These are phyloP conservation scores for Fusarium agapanthi DNA, from an alignment of 2,329 filamentous ascomycete genomes.

Conservation along the genomic window DNA sequence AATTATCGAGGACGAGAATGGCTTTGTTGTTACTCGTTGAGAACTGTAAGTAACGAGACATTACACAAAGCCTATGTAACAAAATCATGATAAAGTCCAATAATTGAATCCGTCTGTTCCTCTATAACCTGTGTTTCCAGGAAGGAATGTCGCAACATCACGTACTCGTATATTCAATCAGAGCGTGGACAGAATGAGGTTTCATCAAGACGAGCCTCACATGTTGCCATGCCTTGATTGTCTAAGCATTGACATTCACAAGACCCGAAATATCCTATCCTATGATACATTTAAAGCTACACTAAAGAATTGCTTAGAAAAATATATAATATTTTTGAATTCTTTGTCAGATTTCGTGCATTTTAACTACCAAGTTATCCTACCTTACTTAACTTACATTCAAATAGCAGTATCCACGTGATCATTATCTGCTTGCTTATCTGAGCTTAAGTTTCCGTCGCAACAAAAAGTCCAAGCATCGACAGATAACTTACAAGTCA, in stretches of 20 bases:
- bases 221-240: not conserved
- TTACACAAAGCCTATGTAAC: not conserved
- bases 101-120: not conserved
- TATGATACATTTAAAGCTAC: too few species aligned
- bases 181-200: not conserved
- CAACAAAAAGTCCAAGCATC: not conserved
- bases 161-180: not conserved
- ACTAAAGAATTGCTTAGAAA: not conserved
- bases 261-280: not conserved
- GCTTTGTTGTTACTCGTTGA: slow-evolving; percentile 66
- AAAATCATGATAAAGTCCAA: not conserved
- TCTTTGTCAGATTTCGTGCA: not conserved
- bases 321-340: not conserved
- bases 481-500: not conserved
- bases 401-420: not conserved
- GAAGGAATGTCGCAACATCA: not conserved
- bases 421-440: not conserved
- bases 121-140: not conserved
- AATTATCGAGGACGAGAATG: slow-evolving; percentile 70
- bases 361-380: not conserved
- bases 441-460: not conserved
- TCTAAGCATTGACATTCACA: not conserved
- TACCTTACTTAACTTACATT: not conserved
- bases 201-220: not conserved
- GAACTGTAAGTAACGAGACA: not conserved